Conservation (phyloP, 2,329 filamentous ascomycete species). For the Xylaria sp. region DNA sequence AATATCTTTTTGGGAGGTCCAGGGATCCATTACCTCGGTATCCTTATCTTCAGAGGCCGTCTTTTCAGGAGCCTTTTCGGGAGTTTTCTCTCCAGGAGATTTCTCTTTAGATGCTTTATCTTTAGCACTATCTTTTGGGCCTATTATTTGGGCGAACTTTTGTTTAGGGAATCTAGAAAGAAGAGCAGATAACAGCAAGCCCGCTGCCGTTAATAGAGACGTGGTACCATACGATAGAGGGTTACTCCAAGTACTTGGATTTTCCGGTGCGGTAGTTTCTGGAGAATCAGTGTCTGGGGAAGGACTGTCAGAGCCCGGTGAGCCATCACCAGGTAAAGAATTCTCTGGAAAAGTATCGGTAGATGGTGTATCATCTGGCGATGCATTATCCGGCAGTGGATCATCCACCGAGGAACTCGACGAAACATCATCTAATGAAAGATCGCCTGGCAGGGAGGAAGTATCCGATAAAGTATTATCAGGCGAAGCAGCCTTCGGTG, state of each 20-base stretch:
- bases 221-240: slow-evolving; percentile 12
- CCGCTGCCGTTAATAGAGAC: slow-evolving; percentile 2
- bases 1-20: not conserved
- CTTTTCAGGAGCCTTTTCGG: not conserved
- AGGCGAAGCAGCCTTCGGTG: not conserved
- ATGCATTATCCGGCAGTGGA: not conserved
- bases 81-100: not conserved
- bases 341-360: not conserved
- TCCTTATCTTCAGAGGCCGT: not conserved
- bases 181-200: slow-evolving; percentile 5
- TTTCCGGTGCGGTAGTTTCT: not conserved
- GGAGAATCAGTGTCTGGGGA: not conserved
- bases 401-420: not conserved
- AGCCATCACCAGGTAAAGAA: not conserved
- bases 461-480: not conserved
- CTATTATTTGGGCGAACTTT: not conserved
- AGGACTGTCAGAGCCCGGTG: not conserved
- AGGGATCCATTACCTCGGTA: not conserved
- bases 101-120: not conserved
- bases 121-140: not conserved
- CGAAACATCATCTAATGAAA: not conserved
- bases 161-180: not conserved
- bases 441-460: not conserved
- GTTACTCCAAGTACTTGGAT: not conserved
- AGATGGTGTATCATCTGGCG: not conserved